Evolutionary conservation across 306 rosid genomes (phyloP).

Genomic region (Begonia peltatifolia): DNA sequence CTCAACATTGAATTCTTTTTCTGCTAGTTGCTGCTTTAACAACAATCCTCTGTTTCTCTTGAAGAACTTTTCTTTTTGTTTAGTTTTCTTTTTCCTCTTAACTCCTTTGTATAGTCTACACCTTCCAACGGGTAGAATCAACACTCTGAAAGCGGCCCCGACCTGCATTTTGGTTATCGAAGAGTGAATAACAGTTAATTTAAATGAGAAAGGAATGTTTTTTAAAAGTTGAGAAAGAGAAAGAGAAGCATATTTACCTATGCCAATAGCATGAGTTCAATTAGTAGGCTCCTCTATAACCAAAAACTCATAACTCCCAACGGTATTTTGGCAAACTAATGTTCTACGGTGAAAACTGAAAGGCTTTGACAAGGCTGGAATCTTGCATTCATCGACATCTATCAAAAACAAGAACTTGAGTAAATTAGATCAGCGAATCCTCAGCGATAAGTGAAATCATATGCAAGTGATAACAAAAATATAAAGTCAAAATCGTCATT

Average conservation of each 20-base stretch:
- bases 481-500: too few species aligned
- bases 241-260: too few species aligned
- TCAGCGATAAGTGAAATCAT: too few species aligned
- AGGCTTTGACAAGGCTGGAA: neutral
- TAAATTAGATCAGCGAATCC: neutral
- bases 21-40: constrained; percentile 25
- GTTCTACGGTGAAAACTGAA: too few species aligned
- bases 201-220: too few species aligned
- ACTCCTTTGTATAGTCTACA: constrained; percentile 17
- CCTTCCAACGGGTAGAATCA: constrained; percentile 19
- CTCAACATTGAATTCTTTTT: constrained; percentile 11
- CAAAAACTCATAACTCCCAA: neutral
- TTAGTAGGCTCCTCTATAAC: too few species aligned
- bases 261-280: too few species aligned
- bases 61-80: constrained; percentile 21
- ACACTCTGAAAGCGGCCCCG: constrained; percentile 22
- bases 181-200: too few species aligned
- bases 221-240: too few species aligned
- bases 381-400: neutral
- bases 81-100: constrained; percentile 10
- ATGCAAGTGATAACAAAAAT: too few species aligned
- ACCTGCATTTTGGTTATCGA: constrained; percentile 15
- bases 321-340: neutral
- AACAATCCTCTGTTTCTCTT: constrained; percentile 43
- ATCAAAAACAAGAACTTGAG: neutral